phyloP scores from a whole-genome alignment of 495 filamentous ascomycete genomes.

The Penicillium arizonense region DNA sequence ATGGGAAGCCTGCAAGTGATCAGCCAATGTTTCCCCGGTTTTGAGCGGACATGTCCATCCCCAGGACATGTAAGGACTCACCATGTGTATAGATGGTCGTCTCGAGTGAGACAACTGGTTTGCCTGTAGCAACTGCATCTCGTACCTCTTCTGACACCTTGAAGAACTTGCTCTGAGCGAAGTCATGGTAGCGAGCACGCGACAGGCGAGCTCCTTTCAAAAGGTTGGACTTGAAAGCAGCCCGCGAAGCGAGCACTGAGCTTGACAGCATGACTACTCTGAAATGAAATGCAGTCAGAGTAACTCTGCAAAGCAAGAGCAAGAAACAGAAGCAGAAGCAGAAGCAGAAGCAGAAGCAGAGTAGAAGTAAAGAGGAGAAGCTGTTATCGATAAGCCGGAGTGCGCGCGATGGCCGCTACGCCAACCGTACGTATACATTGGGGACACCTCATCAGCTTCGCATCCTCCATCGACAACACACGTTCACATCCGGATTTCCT shows the following conservation, averaged over 20 bases:
- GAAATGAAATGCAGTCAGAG: background rate
- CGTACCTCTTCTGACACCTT: constrained; percentile 78
- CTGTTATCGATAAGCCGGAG: constrained; percentile 36
- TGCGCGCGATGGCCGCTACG: constrained; percentile 36
- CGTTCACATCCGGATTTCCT: constrained; percentile 14
- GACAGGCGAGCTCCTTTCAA: constrained; percentile 14
- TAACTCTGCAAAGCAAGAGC: background rate
- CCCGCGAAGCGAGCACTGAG: constrained; percentile 32
- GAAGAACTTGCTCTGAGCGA: constrained; percentile 55
- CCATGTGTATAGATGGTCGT: constrained; percentile 86
- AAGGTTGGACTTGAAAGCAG: constrained; percentile 20
- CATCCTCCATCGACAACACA: constrained; percentile 16
- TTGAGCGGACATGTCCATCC: background rate
- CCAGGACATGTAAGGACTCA: constrained; percentile 25
- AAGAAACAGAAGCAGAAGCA: constrained; percentile 15
- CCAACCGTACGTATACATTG: constrained; percentile 37
- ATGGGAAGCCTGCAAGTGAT: constrained; percentile 70
- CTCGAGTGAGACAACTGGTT: constrained; percentile 88
- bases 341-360: constrained; percentile 12
- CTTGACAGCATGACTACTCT: background rate
- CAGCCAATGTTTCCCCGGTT: constrained; percentile 13
- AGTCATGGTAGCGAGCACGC: constrained; percentile 29
- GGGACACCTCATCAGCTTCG: constrained; percentile 48
- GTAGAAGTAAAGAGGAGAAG: constrained; percentile 25
- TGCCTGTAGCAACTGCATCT: constrained; percentile 66